Evolutionary conservation across 805 yeast genomes (phyloP).

Genomic region (Cyberlindnera suaveolens): DNA sequence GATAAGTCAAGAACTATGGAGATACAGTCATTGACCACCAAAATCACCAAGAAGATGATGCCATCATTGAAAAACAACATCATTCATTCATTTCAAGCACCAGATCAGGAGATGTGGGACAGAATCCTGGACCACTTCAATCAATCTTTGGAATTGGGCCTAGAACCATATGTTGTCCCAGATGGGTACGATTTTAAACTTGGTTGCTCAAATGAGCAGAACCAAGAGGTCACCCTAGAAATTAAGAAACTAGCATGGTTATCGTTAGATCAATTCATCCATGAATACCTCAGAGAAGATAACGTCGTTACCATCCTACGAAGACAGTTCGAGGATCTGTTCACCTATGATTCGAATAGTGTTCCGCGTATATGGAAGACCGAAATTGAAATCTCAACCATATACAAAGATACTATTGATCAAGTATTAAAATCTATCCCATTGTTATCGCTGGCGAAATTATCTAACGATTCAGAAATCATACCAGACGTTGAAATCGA

Average conservation of each 20-base stretch:
- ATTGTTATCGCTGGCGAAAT: constrained; percentile 43
- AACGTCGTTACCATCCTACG: constrained; percentile 58
- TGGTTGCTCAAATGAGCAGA: constrained; percentile 41
- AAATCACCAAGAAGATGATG: constrained; percentile 40
- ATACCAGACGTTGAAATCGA: constrained; percentile 48
- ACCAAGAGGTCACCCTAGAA: constrained; percentile 32
- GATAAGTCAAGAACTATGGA: constrained; percentile 18
- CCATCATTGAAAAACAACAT: constrained; percentile 45
- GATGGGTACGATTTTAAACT: constrained; percentile 55
- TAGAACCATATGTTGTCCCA: constrained; percentile 25
- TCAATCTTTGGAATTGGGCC: constrained; percentile 23
- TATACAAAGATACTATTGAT: constrained; percentile 54
- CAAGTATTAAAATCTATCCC: constrained; percentile 55
- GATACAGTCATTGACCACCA: constrained; percentile 29
- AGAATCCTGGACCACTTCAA: constrained; percentile 40
- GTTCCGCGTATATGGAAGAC: constrained; percentile 79
- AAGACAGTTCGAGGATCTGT: constrained; percentile 75
- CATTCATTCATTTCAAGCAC: constrained; percentile 40
- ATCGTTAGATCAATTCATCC: constrained; percentile 49
- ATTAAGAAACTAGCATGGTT: constrained; percentile 61
- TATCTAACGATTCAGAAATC: constrained; percentile 48
- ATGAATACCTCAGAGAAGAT: constrained; percentile 60
- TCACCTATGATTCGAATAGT: constrained; percentile 78
- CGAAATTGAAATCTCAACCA: constrained; percentile 62
- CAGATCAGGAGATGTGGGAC: constrained; percentile 58